Percentiles rank a stretch among this genome's conserved stretches.
Conservation (phyloP, 257 asterid genomes). For the Primulina eburnea region DNA sequence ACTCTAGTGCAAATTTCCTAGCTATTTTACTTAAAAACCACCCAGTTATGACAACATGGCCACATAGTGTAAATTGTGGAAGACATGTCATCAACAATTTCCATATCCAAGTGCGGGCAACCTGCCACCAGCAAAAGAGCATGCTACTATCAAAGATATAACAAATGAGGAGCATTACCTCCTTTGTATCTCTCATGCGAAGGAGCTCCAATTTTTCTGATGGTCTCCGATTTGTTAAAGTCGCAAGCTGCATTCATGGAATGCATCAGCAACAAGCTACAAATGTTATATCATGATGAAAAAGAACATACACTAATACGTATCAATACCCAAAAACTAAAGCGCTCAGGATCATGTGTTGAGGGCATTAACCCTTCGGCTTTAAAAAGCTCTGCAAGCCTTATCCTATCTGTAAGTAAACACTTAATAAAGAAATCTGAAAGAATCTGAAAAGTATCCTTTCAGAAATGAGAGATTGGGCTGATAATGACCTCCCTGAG, state of each 20-base stretch:
- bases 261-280: conserved; percentile 7
- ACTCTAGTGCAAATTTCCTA: not conserved
- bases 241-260: conserved; percentile 64
- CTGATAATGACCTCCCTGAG: conserved; percentile 55
- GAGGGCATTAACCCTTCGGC: conserved; percentile 91
- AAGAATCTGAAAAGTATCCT: conserved; percentile 13
- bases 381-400: conserved; percentile 79
- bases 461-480: not conserved
- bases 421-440: conserved; percentile 9
- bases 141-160: not conserved
- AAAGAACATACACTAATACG: conserved; percentile 15
- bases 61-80: not conserved
- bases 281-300: conserved; percentile 13
- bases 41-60: not conserved
- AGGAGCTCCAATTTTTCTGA: conserved; percentile 88
- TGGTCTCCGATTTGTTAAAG: conserved; percentile 74
- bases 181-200: conserved; percentile 67
- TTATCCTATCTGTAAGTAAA: conserved; percentile 56
- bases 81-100: not conserved
- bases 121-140: conserved; percentile 2
- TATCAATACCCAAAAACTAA: conserved; percentile 88
- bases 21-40: not conserved
- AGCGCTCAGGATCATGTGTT: conserved; percentile 72
- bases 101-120: conserved; percentile 2
- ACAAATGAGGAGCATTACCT: conserved; percentile 43